phyloP scores from a whole-genome alignment of 2,329 filamentous ascomycete species.

The Aspergillus glaucus region DNA sequence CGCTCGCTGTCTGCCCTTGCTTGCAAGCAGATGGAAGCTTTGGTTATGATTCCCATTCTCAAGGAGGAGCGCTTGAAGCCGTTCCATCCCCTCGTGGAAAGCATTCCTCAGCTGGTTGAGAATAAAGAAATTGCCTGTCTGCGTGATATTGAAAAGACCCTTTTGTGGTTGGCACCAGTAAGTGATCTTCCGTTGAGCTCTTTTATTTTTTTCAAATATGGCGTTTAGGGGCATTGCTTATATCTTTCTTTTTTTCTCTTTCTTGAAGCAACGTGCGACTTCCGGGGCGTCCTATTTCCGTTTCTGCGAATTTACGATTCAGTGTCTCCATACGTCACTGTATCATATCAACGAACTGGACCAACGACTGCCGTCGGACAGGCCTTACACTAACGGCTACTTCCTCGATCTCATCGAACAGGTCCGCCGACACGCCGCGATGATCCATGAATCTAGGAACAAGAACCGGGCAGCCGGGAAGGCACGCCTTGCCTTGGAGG shows the following conservation, averaged over 20 bases:
- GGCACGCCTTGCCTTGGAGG: slow-evolving; percentile 67
- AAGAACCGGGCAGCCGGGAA: slow-evolving; percentile 51
- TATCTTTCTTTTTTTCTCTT: slow-evolving; percentile 53
- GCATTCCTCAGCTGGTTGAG: slow-evolving; percentile 71
- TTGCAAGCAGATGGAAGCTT: slow-evolving; percentile 70
- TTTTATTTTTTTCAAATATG: slow-evolving; percentile 13
- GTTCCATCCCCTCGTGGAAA: slow-evolving; percentile 72
- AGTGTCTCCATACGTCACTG: slow-evolving; percentile 83
- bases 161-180: slow-evolving; percentile 88
- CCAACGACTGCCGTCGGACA: slow-evolving; percentile 74
- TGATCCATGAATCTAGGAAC: slow-evolving; percentile 71
- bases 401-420: slow-evolving; percentile 95
- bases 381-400: slow-evolving; percentile 91
- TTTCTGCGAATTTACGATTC: slow-evolving; percentile 86
- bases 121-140: slow-evolving; percentile 84
- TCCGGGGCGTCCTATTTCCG: slow-evolving; percentile 72
- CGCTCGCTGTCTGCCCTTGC: slow-evolving; percentile 63
- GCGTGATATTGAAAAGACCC: slow-evolving; percentile 86
- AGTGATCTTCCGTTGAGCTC: slow-evolving; percentile 56
- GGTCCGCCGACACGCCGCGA: slow-evolving; percentile 80
- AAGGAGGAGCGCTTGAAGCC: slow-evolving; percentile 66
- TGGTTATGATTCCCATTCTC: slow-evolving; percentile 71
- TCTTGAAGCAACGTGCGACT: slow-evolving; percentile 64
- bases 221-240: slow-evolving; percentile 62
- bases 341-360: slow-evolving; percentile 80